These are phyloP conservation scores for Lathyrus tuberosus DNA, from an alignment of 306 rosid genomes.

Conservation along the genomic window DNA sequence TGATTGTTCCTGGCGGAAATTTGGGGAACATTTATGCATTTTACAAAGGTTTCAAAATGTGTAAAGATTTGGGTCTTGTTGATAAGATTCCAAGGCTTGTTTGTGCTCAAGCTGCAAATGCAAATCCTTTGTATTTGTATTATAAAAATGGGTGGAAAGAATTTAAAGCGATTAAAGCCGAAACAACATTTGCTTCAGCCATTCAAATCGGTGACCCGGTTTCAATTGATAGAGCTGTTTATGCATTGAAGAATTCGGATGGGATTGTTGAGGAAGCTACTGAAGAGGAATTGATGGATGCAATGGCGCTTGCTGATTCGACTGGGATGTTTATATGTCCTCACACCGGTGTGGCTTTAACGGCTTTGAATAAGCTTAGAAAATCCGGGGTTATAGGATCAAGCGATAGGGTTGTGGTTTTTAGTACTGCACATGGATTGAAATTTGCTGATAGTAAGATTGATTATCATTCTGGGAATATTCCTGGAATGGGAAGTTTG, in stretches of 20 bases:
- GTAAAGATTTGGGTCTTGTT: slow-evolving; percentile 73
- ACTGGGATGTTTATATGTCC: slow-evolving; percentile 91
- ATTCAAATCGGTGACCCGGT: slow-evolving; percentile 94
- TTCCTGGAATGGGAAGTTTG: slow-evolving; percentile 40
- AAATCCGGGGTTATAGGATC: slow-evolving; percentile 61
- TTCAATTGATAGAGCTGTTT: slow-evolving; percentile 78
- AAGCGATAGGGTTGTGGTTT: slow-evolving; percentile 73
- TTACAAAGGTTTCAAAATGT: slow-evolving; percentile 88
- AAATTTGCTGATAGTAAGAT: slow-evolving; percentile 62
- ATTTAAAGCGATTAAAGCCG: slow-evolving; percentile 60
- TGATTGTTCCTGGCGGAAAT: slow-evolving; percentile 79
- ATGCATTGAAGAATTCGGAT: slow-evolving; percentile 58
- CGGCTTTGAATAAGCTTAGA: slow-evolving; percentile 74
- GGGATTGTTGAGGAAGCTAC: slow-evolving; percentile 91
- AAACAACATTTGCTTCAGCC: slow-evolving; percentile 72
- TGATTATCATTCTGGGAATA: slow-evolving; percentile 42
- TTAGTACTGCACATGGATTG: slow-evolving; percentile 86
- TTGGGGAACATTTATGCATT: slow-evolving; percentile 81
- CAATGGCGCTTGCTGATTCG: slow-evolving; percentile 78
- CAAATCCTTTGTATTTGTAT: slow-evolving; percentile 71
- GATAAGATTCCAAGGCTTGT: slow-evolving; percentile 72
- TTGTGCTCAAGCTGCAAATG: slow-evolving; percentile 85
- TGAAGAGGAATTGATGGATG: slow-evolving; percentile 84
- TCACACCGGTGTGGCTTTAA: slow-evolving; percentile 78
- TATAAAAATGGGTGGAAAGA: slow-evolving; percentile 72